A percentile compares a stretch with the other conserved stretches of the same genome.
These are phyloP conservation scores for Vaccinium corymbosum DNA, from an alignment of 148 eudicot species.

Conservation along the genomic window DNA sequence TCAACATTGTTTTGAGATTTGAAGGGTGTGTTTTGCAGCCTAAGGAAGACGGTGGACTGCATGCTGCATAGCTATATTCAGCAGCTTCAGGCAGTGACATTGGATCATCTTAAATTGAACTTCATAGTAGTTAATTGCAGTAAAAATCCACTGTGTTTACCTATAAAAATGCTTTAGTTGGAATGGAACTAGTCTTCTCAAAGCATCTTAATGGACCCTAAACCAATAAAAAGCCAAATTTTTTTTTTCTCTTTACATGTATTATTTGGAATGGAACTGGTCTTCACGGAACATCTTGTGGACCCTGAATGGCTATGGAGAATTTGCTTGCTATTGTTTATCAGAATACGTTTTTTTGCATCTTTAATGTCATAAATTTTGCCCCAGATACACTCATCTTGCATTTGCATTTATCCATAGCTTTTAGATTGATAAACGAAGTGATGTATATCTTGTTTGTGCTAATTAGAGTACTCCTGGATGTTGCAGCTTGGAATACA, in stretches of 20 bases:
- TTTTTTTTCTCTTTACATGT: background rate
- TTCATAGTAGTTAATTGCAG: background rate
- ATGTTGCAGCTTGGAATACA: constrained; percentile 48
- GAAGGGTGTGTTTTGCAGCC: constrained; percentile 4
- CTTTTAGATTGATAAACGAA: background rate
- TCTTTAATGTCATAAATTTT: background rate
- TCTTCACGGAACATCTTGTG: background rate
- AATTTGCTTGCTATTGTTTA: background rate
- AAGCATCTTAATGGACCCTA: background rate
- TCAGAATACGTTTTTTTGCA: background rate
- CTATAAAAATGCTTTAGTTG: background rate
- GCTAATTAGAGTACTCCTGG: constrained; percentile 8
- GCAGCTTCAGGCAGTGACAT: background rate
- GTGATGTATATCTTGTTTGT: background rate
- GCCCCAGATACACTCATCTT: background rate
- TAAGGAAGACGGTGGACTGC: background rate
- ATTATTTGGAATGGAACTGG: background rate
- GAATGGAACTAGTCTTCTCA: background rate
- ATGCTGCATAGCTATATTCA: background rate
- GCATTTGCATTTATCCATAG: background rate
- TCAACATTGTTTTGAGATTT: background rate
- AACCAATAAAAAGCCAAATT: background rate
- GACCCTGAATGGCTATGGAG: background rate
- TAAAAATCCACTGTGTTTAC: background rate
- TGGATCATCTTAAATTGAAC: background rate